A percentile compares a stretch with the other conserved stretches of the same genome.
These are phyloP conservation scores for Solanum appendiculatum DNA, from an alignment of 257 asterid genomes.

Conservation along the genomic window DNA sequence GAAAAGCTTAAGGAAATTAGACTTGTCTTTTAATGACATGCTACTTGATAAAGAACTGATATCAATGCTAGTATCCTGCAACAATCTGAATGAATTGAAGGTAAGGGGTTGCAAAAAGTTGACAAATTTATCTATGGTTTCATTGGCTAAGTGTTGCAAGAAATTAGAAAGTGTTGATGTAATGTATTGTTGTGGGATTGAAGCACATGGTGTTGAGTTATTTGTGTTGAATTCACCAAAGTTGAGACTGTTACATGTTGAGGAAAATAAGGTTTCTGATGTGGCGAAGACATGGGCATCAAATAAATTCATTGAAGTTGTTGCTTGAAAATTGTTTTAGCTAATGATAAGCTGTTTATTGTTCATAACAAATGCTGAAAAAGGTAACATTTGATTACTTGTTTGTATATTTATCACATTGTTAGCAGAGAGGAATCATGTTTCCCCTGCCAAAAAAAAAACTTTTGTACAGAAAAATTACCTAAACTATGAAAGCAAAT, in stretches of 20 bases:
- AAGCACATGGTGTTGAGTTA: conserved; percentile 35
- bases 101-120: conserved; percentile 55
- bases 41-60: conserved; percentile 56
- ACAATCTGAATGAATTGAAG: conserved; percentile 42
- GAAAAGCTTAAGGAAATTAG: conserved; percentile 49
- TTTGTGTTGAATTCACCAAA: conserved; percentile 24
- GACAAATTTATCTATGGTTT: conserved; percentile 14
- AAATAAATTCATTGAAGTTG: conserved; percentile 31
- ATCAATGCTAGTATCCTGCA: conserved; percentile 59
- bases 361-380: background rate
- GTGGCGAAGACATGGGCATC: conserved; percentile 24
- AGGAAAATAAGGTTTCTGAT: conserved; percentile 42
- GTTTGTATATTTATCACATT: background rate
- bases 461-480: background rate
- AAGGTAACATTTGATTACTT: background rate
- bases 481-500: background rate
- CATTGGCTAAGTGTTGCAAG: conserved; percentile 39
- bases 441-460: background rate
- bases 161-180: conserved; percentile 38
- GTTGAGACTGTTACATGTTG: conserved; percentile 46
- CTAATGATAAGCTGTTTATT: background rate
- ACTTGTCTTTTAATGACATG: conserved; percentile 63
- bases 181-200: conserved; percentile 34
- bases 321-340: conserved; percentile 10
- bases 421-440: background rate